Percentiles rank a stretch among this genome's conserved stretches.
These are phyloP conservation scores for Chalciporus sphaerocephalus DNA, from an alignment of 768 basidiomycete genomes.

Conservation along the genomic window DNA sequence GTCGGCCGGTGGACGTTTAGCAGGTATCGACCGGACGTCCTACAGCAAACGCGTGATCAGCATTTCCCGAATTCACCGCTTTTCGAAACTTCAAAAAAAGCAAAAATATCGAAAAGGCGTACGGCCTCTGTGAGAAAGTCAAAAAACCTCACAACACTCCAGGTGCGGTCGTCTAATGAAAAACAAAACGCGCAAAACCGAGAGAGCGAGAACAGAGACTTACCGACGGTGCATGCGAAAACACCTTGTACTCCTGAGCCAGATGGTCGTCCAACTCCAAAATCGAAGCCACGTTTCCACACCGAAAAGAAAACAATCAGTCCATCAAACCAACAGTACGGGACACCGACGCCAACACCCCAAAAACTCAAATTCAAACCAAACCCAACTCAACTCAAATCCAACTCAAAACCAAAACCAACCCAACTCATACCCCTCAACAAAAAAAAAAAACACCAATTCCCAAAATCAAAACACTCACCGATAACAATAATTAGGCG, in stretches of 20 bases:
- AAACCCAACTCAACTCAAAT: too few relatives aligned
- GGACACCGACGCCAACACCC: too few relatives aligned
- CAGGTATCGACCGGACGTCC: slow-evolving; percentile 79
- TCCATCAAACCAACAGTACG: too few relatives aligned
- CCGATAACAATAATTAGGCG: slow-evolving; percentile 98
- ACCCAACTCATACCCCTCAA: too few relatives aligned
- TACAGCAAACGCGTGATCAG: slow-evolving; percentile 26
- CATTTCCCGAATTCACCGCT: background rate
- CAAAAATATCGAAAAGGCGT: too few relatives aligned
- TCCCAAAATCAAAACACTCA: slow-evolving; percentile 40
- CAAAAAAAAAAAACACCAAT: too few relatives aligned
- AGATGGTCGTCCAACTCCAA: slow-evolving; percentile 91
- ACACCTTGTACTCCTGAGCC: slow-evolving; percentile 93
- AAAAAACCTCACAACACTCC: slow-evolving; percentile 13
- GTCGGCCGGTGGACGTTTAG: slow-evolving; percentile 82
- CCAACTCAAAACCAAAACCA: too few relatives aligned
- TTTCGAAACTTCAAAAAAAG: slow-evolving; percentile 6
- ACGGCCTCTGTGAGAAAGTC: too few relatives aligned
- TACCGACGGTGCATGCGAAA: slow-evolving; percentile 84
- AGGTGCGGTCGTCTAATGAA: too few relatives aligned
- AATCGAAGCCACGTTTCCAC: slow-evolving; percentile 94
- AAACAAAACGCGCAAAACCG: slow-evolving; percentile 15
- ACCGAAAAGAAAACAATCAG: slow-evolving; percentile 43
- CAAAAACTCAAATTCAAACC: too few relatives aligned
- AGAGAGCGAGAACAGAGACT: slow-evolving; percentile 27